phyloP scores from a whole-genome alignment of 139 green algal species.

The Gonium pectorale region DNA sequence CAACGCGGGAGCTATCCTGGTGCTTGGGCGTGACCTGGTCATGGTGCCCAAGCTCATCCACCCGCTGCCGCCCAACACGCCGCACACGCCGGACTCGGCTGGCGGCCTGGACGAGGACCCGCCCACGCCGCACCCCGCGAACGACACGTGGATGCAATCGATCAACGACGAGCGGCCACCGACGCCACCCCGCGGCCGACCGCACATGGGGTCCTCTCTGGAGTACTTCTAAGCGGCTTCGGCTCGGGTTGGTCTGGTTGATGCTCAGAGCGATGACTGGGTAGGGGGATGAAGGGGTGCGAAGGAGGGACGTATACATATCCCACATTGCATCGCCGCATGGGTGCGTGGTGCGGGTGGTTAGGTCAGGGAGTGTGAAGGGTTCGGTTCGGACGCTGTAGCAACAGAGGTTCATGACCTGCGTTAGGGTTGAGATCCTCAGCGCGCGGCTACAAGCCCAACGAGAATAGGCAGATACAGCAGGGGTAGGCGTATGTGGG shows the following conservation, averaged over 20 bases:
- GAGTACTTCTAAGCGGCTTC: constrained; percentile 69
- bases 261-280: no score
- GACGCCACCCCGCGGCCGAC: constrained; percentile 88
- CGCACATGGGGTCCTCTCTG: constrained; percentile 68
- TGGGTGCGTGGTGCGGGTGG: no score
- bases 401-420: no score
- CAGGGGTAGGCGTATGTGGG: no score
- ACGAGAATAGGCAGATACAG: no score
- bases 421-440: no score
- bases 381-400: no score
- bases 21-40: constrained; percentile 95
- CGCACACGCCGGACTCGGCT: constrained; percentile 69
- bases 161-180: constrained; percentile 95
- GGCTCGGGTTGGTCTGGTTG: neutral
- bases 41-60: constrained; percentile 99
- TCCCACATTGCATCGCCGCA: no score
- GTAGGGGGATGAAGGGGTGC: no score
- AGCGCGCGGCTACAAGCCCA: no score
- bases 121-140: constrained; percentile 3
- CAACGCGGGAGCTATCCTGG: constrained; percentile 97
- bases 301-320: no score
- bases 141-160: constrained; percentile 76
- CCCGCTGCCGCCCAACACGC: constrained; percentile 91
- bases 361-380: no score
- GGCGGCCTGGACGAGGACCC: constrained; percentile 57